Conservation (phyloP, 768 basidiomycete species). For the Pisolithus tinctorius region DNA sequence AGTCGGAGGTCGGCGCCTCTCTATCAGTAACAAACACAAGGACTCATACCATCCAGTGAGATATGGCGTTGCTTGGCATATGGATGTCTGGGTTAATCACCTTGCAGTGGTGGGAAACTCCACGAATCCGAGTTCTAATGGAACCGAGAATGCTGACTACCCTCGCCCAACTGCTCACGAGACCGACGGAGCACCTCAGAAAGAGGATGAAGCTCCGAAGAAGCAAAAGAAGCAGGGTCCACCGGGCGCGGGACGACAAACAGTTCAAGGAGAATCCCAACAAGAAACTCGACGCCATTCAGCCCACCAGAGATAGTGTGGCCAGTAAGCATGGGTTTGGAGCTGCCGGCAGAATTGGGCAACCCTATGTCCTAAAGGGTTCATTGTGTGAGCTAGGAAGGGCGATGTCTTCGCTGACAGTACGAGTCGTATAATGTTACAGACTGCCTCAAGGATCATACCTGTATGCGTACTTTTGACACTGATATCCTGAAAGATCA, state of each 20-base stretch:
- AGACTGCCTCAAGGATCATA: conserved; percentile 5
- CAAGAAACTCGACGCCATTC: conserved; percentile 40
- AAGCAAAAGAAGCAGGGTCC: conserved; percentile 42
- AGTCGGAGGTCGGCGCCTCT: conserved; percentile 48
- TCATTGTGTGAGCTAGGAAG: conserved; percentile 25
- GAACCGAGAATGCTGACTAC: conserved; percentile 36
- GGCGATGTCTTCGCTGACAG: neutral
- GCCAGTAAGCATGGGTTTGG: conserved; percentile 32
- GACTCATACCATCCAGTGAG: conserved; percentile 30
- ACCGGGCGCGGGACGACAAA: conserved; percentile 35
- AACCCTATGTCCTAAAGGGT: conserved; percentile 46
- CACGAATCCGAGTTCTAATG: conserved; percentile 7
- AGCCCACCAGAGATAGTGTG: conserved; percentile 40
- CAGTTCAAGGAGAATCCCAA: conserved; percentile 40
- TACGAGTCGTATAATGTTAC: neutral
- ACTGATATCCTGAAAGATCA: conserved; percentile 1
- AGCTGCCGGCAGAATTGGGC: conserved; percentile 46
- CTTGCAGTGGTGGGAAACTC: conserved; percentile 3
- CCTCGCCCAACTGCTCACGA: conserved; percentile 45
- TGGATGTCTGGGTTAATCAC: neutral
- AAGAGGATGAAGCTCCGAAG: conserved; percentile 41
- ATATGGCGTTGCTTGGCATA: neutral
- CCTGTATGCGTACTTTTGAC: conserved; percentile 17
- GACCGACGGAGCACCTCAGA: conserved; percentile 30
- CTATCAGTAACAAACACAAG: conserved; percentile 35